Evolutionary conservation across 2,329 filamentous ascomycete genomes (phyloP).

Genomic region (Penicillium sp.): DNA sequence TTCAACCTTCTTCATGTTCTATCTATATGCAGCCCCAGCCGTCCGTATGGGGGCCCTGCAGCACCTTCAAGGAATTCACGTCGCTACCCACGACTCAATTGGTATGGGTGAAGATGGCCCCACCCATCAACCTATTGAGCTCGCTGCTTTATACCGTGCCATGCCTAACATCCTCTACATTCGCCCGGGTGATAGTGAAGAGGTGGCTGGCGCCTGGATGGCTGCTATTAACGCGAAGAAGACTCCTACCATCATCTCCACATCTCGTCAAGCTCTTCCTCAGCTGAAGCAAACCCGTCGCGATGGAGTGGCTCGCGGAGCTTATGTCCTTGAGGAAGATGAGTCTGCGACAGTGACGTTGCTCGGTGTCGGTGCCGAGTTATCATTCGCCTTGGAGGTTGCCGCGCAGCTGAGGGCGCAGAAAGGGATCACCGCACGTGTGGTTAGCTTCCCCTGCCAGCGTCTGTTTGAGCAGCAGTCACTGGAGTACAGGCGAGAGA

Average conservation of each 20-base stretch:
- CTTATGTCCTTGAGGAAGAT: conserved; percentile 43
- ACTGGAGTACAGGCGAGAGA: conserved; percentile 46
- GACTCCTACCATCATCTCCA: conserved; percentile 46
- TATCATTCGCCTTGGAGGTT: conserved; percentile 48
- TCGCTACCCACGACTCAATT: conserved; percentile 63
- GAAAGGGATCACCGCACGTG: conserved; percentile 42
- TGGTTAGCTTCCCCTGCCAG: conserved; percentile 54
- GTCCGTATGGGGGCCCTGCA: conserved; percentile 63
- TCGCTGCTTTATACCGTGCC: conserved; percentile 58
- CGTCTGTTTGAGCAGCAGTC: conserved; percentile 51
- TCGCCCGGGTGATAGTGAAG: conserved; percentile 60
- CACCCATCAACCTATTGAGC: conserved; percentile 62
- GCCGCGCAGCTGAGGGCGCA: conserved; percentile 42
- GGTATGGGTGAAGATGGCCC: conserved; percentile 62
- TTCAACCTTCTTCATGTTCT: conserved; percentile 65
- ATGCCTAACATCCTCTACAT: conserved; percentile 65
- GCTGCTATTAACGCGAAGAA: conserved; percentile 41
- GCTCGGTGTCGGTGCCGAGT: conserved; percentile 53
- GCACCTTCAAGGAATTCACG: conserved; percentile 57
- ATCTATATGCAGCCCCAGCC: conserved; percentile 57
- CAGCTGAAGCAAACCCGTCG: conserved; percentile 41
- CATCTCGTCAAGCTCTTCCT: conserved; percentile 43
- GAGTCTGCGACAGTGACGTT: conserved; percentile 46
- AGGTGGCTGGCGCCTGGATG: conserved; percentile 49
- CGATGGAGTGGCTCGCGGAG: conserved; percentile 40